Percentiles rank a stretch among this genome's conserved stretches.
phyloP scores from a whole-genome alignment of 495 filamentous ascomycete genomes.

The Amphirosellinia nigrospora region DNA sequence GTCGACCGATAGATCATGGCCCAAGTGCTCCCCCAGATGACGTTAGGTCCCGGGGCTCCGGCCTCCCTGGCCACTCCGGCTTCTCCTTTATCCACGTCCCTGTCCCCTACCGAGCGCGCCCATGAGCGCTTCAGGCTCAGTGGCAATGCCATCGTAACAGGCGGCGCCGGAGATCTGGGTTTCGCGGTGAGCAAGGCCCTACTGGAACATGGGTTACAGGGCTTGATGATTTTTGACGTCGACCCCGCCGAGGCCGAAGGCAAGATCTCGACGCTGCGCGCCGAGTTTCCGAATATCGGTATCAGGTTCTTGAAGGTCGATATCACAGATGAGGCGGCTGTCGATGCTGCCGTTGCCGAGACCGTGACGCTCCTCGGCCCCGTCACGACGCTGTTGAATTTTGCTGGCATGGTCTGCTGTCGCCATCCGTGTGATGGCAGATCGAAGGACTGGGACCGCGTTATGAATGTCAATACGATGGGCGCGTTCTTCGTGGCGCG shows the following conservation, averaged over 20 bases:
- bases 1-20: constrained; percentile 40
- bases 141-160: constrained; percentile 74
- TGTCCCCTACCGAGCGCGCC: constrained; percentile 55
- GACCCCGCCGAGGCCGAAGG: constrained; percentile 49
- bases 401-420: constrained; percentile 72
- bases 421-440: constrained; percentile 62
- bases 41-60: constrained; percentile 52
- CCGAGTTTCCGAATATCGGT: constrained; percentile 59
- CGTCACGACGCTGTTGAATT: constrained; percentile 65
- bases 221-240: constrained; percentile 68
- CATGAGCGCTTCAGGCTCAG: constrained; percentile 64
- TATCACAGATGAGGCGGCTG: constrained; percentile 61
- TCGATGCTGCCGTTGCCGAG: constrained; percentile 53
- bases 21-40: constrained; percentile 62
- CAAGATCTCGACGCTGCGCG: constrained; percentile 50
- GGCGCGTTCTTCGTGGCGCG: constrained; percentile 74
- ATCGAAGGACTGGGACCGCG: constrained; percentile 60
- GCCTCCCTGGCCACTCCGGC: constrained; percentile 54
- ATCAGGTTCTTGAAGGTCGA: constrained; percentile 60
- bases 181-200: constrained; percentile 64
- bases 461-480: constrained; percentile 71
- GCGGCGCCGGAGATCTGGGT: constrained; percentile 72
- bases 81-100: constrained; percentile 50
- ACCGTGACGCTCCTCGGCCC: constrained; percentile 52
- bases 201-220: constrained; percentile 71